Base-by-base conservation (phyloP, 106 monocot genomes). In the Dioscorea alata region DNA sequence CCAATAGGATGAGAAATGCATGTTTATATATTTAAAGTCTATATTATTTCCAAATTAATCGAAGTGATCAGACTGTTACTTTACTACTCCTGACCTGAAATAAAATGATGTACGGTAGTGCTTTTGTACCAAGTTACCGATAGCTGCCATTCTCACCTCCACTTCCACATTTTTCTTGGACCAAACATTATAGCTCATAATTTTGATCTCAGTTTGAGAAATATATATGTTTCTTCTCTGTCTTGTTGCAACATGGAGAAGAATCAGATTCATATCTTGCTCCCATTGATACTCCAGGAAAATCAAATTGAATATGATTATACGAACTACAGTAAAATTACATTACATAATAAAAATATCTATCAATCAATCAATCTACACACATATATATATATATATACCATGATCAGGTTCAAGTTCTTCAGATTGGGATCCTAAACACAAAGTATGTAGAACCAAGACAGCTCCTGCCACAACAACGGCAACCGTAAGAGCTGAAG, bases 121-220 rank as follows among this genome's bases (percentile, higher is more conserved):
- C 17, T 85, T 28, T 48, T 77, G 33, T 66, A 85, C 71, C 18
- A 85, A 70, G 24, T 53, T 10, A 0, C 78, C 78, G 64, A 85
- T 48, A 5, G 80, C 77, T 71, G 78, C 32, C 77, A 85, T 85
- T 61, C 85, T 78, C 60, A 78, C 61, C 8, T 53, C 5, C 24
- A 75, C 59, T 64, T 81, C 72, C 56, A 81, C 12, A 53, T 85
- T 71, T 66, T 81, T 77, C 35, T 70, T 68, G 48, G 60, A 72
- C 78, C 81, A 86, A 18, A 81, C 68, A 57, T 85, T 85, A 57
- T 81, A 85, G 63, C 71, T 74, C 71, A 85, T 63, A 17, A 85
- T 42, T 66, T 78, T 85, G 7, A 74, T 63, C 12, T 6, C 25
- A 24, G 35, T 50, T 61, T 1, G 18, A 54, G 54, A 17, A 51